These are phyloP conservation scores for Beta vulgaris DNA, from an alignment of 148 eudicot species.

Conservation along the genomic window DNA sequence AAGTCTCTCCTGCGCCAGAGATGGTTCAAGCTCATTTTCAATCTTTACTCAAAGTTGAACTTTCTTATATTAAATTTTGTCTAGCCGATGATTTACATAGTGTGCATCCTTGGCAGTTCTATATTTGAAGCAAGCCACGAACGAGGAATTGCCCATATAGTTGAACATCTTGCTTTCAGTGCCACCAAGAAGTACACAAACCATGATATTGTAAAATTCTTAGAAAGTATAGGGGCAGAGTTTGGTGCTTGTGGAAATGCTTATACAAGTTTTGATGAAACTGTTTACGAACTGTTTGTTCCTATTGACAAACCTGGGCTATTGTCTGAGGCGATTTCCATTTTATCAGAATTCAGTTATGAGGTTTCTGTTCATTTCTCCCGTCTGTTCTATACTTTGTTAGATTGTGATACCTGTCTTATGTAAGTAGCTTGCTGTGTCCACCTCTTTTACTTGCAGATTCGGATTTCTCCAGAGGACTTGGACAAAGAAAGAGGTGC, in stretches of 20 bases:
- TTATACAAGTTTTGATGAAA: constrained; percentile 77
- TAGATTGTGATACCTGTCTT: neutral
- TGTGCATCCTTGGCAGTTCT: constrained; percentile 47
- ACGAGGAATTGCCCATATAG: constrained; percentile 86
- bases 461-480: constrained; percentile 68
- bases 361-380: constrained; percentile 43
- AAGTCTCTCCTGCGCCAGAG: neutral
- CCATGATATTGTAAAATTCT: constrained; percentile 83
- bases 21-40: neutral
- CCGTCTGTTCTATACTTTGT: neutral
- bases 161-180: constrained; percentile 88
- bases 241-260: constrained; percentile 95
- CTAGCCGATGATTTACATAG: neutral
- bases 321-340: constrained; percentile 76
- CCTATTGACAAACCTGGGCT: constrained; percentile 87
- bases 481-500: constrained; percentile 91
- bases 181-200: constrained; percentile 81
- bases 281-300: constrained; percentile 80
- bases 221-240: constrained; percentile 91
- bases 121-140: constrained; percentile 79
- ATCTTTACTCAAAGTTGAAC: neutral
- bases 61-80: neutral
- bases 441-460: constrained; percentile 33
- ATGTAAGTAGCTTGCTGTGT: neutral
- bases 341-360: constrained; percentile 79